Evolutionary conservation across 495 filamentous ascomycete genomes (phyloP), one percentile per base, ranked within the genome.

Genomic region (Durotheca rogersii): DNA sequence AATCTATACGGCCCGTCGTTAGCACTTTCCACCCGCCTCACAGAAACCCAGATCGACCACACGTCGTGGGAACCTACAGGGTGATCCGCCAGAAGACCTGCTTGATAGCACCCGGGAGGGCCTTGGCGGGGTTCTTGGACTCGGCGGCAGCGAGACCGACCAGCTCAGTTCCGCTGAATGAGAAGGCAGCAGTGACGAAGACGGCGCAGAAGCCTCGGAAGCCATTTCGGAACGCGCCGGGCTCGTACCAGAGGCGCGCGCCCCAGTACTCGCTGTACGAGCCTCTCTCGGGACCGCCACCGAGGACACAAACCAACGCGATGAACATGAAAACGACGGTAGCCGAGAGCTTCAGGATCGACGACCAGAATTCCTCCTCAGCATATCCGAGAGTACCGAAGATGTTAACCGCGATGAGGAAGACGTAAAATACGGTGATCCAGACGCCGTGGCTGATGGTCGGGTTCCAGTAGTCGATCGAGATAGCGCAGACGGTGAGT

Each of bases 71-170:
- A 42, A 42, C 61, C 51, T 32, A 60, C 61, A 80, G 61, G 27
- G 76, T 77, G 54, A 80, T 86, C 61, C 85, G 83, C 84, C 84
- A 87, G 62, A 88, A 88, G 29, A 87, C 81, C 62, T 87, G 84
- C 69, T 86, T 87, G 58, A 80, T 80, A 15, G 85, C 85, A 19
- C 78, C 76, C 9, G 85, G 85, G 3, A 88, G 68, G 1, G 81
- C 64, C 64, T 81, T 83, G 54, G 76, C 68, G 2, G 86, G 86
- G 64, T 87, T 85, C 1, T 64, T 58, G 6, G 85, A 69, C 66
- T 90, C 85, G 17, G 86, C 84, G 12, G 86, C 86, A 39, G 85
- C 84, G 17, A 90, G 75, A 67, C 86, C 86, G 45, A 83, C 80
- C 41, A 90, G 65, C 56, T 90, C 86, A 3, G 85, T 88, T 19